A percentile compares a stretch with the other conserved stretches of the same genome.
These are phyloP conservation scores for Intubia oerlemansii DNA, from an alignment of 2,329 filamentous ascomycete genomes.

Conservation along the genomic window DNA sequence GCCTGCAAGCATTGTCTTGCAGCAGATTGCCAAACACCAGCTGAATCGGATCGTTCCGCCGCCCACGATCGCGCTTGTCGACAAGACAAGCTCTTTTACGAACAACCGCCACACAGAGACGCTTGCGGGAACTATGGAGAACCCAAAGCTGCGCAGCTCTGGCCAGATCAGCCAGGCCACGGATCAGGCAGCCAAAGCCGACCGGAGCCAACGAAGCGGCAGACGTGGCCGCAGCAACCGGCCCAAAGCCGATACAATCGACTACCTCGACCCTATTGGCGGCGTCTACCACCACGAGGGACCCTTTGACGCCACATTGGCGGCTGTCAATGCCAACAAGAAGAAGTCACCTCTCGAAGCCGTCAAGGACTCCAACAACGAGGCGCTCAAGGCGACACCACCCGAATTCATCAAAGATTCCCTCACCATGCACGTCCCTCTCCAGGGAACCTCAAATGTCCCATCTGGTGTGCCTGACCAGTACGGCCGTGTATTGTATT, in stretches of 20 bases:
- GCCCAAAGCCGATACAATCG: constrained; percentile 57
- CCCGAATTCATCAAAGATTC: constrained; percentile 56
- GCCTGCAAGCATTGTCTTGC: too few species aligned
- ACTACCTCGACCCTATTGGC: constrained; percentile 47
- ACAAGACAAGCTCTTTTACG: too few species aligned
- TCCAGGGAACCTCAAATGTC: constrained; percentile 61
- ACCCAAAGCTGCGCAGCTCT: too few species aligned
- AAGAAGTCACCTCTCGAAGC: constrained; percentile 54
- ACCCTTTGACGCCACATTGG: constrained; percentile 66
- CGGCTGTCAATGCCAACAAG: constrained; percentile 47
- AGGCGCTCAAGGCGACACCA: constrained; percentile 65
- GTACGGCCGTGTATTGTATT: constrained; percentile 49
- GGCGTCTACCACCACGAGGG: constrained; percentile 71
- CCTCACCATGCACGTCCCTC: constrained; percentile 48
- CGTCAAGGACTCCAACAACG: constrained; percentile 47
- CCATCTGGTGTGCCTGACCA: constrained; percentile 50
- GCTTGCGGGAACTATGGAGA: too few species aligned
- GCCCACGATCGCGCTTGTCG: too few species aligned
- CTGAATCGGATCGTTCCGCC: too few species aligned
- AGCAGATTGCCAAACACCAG: too few species aligned
- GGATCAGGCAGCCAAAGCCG: too few species aligned
- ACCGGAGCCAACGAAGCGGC: constrained; percentile 3
- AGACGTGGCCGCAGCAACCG: constrained; percentile 18
- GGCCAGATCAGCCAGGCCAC: too few species aligned
- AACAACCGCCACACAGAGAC: too few species aligned